These are phyloP conservation scores for Cucurbita argyrosperma DNA, from an alignment of 306 rosid genomes.

Conservation along the genomic window DNA sequence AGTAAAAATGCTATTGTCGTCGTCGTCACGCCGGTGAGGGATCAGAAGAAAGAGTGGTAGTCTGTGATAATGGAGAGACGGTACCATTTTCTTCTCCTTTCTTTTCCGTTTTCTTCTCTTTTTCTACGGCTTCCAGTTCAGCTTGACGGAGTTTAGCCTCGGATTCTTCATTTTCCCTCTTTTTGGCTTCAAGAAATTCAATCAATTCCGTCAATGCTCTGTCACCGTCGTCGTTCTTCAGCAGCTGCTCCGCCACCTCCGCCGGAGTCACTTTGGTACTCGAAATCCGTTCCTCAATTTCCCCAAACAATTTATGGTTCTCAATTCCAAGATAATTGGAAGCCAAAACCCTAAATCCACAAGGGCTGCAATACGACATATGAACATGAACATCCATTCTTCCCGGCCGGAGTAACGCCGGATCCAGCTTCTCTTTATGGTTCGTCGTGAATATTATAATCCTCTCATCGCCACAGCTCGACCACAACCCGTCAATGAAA, in stretches of 20 bases:
- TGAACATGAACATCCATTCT: conserved; percentile 42
- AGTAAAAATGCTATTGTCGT: too few relatives aligned
- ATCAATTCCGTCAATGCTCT: conserved; percentile 4
- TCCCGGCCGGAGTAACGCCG: conserved; percentile 30
- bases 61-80: too few relatives aligned
- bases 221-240: conserved; percentile 10
- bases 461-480: conserved; percentile 39
- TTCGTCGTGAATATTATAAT: conserved; percentile 39
- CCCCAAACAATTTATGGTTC: conserved; percentile 12
- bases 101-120: neutral
- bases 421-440: conserved; percentile 31
- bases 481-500: conserved; percentile 36
- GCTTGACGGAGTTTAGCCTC: neutral
- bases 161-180: conserved; percentile 15
- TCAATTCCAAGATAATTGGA: conserved; percentile 25
- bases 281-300: conserved; percentile 11
- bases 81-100: neutral
- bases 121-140: neutral
- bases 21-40: too few relatives aligned
- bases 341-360: conserved; percentile 16
- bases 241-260: conserved; percentile 23
- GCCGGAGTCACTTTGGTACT: conserved; percentile 22
- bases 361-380: conserved; percentile 40
- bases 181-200: conserved; percentile 15
- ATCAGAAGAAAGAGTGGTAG: too few relatives aligned